Evolutionary conservation across 306 rosid species (phyloP).

Genomic region (Ceratonia siliqua): DNA sequence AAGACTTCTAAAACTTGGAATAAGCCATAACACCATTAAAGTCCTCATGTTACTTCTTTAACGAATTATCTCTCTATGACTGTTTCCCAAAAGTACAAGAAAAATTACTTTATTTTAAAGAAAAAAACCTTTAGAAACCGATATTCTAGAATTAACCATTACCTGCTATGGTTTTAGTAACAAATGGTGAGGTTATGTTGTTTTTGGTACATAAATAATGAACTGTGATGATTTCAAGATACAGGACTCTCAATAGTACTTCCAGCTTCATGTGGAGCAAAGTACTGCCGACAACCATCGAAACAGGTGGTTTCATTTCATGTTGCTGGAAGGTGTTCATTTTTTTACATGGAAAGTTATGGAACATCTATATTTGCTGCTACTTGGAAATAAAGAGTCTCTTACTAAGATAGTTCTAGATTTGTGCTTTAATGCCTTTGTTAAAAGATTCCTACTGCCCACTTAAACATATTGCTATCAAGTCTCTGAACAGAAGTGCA

Average conservation of each 20-base stretch:
- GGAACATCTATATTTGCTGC: too few relatives aligned
- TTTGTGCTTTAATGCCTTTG: neutral
- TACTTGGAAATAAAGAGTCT: too few relatives aligned
- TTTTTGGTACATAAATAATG: neutral
- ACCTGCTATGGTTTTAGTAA: neutral
- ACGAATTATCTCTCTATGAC: conserved; percentile 1
- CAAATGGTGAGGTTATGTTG: neutral
- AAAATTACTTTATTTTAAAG: neutral
- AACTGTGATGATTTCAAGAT: neutral
- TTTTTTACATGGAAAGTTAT: neutral
- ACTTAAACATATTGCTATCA: neutral
- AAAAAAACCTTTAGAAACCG: neutral
- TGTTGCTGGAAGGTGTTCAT: neutral
- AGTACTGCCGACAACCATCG: too few relatives aligned
- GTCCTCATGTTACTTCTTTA: neutral
- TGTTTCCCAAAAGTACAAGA: conserved; percentile 11
- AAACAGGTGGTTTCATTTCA: neutral
- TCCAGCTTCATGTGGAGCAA: neutral
- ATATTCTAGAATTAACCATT: neutral
- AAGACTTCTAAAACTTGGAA: neutral
- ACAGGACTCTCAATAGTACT: neutral
- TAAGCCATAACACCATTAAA: neutral
- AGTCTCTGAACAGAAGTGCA: neutral
- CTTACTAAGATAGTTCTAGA: too few relatives aligned
- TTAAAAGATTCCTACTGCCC: neutral